Evolutionary conservation across 1,284 basidiomycete genomes (phyloP), one percentile per base, ranked within the genome.

Genomic region (Amylostereum chailletii): DNA sequence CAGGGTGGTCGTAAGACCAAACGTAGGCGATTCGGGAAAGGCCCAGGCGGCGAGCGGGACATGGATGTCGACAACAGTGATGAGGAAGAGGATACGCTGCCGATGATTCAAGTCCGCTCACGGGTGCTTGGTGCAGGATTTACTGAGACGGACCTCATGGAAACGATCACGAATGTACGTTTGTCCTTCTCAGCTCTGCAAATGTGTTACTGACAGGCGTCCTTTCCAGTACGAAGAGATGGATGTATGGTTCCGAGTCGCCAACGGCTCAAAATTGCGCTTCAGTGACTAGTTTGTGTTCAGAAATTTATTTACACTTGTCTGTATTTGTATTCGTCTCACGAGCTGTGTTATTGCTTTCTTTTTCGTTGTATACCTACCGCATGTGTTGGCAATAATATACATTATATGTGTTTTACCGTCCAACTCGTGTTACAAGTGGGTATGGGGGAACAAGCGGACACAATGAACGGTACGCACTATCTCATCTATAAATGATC

Each of bases 131-230:
- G 83, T 43, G 84, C 83, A 60, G 93, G 94, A 5, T 95, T 87
- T 67, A 96, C 90, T 8, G 94, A 98, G 65, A 81, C 78, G 4
- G 86, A 93, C 65, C 73, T 98, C 33, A 90, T 86, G 74, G 85
- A 90, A 56, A 89, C 90, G 0, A 83, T 94, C 50, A 60, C 72
- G 19, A 75, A 86, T 71, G 91, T 93, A 60, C 62, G 83, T 70
- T 29, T 44, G 42, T 29, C 37, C 26, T 45, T 50, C 47, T 38
- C 26, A 3, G 27, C 48, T 44, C 43, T 31, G 26, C 31, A 32
- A 42, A 10, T 53, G 11, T 39, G 2, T 26, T 43, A 11, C 54
- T 56, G 55, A 52, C 51, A 31, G 31, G 47, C 50, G 32, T 53
- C 53, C 47, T 46, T 51, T 46, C 4, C 61, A 93, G 91, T 94